phyloP scores from a whole-genome alignment of 2,329 filamentous ascomycete species.

The Fusarium clavum region DNA sequence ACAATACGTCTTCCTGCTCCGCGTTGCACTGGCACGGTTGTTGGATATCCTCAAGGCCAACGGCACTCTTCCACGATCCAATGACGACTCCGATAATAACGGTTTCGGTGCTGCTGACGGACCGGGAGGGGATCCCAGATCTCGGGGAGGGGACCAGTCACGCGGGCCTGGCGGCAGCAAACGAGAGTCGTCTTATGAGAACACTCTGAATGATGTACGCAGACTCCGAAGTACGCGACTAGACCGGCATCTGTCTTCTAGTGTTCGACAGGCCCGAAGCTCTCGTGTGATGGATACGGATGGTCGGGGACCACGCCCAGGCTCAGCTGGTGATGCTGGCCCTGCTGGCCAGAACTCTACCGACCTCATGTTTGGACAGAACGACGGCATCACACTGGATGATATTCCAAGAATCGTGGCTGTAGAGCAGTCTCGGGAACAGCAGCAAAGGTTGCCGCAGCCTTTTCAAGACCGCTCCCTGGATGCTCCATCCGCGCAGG shows the following conservation, averaged over 20 bases:
- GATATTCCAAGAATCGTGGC: conserved; percentile 97
- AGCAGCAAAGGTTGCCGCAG: conserved; percentile 71
- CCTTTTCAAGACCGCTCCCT: conserved; percentile 55
- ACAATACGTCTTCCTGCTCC: conserved; percentile 93
- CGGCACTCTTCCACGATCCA: conserved; percentile 81
- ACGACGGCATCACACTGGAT: conserved; percentile 92
- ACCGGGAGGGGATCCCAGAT: conserved; percentile 69
- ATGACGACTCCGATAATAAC: conserved; percentile 71
- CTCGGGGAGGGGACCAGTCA: conserved; percentile 43
- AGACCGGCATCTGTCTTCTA: conserved; percentile 93
- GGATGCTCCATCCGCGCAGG: conserved; percentile 61
- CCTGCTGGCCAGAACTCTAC: conserved; percentile 64
- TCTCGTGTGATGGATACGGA: conserved; percentile 86
- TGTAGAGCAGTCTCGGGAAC: conserved; percentile 92
- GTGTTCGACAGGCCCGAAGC: conserved; percentile 87
- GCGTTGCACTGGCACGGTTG: conserved; percentile 89
- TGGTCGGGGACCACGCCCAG: conserved; percentile 74
- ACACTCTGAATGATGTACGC: conserved; percentile 94
- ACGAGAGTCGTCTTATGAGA: conserved; percentile 86
- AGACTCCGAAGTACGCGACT: conserved; percentile 91
- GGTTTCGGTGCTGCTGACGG: conserved; percentile 42
- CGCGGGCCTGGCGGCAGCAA: conserved; percentile 44
- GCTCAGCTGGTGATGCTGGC: conserved; percentile 73
- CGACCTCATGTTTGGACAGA: conserved; percentile 87
- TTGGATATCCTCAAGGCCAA: conserved; percentile 87